phyloP scores from a whole-genome alignment of 768 basidiomycete genomes.

The Postia placenta region DNA sequence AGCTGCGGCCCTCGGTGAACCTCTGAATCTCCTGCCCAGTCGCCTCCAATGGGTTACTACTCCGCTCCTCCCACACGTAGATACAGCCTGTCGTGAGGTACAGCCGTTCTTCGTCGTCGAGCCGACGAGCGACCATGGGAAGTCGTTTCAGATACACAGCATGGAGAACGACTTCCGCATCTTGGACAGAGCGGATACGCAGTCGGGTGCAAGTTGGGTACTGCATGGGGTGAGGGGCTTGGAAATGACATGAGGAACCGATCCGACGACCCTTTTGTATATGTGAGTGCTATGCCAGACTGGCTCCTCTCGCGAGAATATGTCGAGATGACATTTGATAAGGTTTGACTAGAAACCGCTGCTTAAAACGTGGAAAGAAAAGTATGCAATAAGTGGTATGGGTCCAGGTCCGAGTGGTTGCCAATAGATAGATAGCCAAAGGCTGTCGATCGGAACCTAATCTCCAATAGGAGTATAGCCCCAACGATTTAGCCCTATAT shows the following conservation, averaged over 20 bases:
- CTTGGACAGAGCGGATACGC: constrained; percentile 29
- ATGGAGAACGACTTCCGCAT: constrained; percentile 34
- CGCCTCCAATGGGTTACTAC: constrained; percentile 26
- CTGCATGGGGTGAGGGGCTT: constrained; percentile 22
- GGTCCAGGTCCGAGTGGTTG: background rate
- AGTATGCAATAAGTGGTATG: background rate
- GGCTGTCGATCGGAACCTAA: background rate
- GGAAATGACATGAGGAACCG: constrained; percentile 10
- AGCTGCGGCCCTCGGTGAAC: constrained; percentile 31
- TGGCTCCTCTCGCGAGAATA: background rate
- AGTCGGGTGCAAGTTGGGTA: constrained; percentile 28
- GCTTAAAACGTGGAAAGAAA: background rate
- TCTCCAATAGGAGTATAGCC: no score
- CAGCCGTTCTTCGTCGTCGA: constrained; percentile 33
- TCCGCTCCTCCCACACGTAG: constrained; percentile 35
- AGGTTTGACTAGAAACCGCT: background rate
- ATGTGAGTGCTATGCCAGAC: background rate
- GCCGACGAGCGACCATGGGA: constrained; percentile 32
- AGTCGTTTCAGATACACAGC: constrained; percentile 27
- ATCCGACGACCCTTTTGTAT: background rate
- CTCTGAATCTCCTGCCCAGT: constrained; percentile 31
- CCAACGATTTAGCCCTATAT: no score
- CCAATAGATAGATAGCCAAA: background rate
- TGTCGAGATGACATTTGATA: constrained; percentile 3
- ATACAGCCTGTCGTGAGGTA: constrained; percentile 28